Evolutionary conservation across 2,329 filamentous ascomycete genomes (phyloP).

Genomic region (Curvularia sp.): DNA sequence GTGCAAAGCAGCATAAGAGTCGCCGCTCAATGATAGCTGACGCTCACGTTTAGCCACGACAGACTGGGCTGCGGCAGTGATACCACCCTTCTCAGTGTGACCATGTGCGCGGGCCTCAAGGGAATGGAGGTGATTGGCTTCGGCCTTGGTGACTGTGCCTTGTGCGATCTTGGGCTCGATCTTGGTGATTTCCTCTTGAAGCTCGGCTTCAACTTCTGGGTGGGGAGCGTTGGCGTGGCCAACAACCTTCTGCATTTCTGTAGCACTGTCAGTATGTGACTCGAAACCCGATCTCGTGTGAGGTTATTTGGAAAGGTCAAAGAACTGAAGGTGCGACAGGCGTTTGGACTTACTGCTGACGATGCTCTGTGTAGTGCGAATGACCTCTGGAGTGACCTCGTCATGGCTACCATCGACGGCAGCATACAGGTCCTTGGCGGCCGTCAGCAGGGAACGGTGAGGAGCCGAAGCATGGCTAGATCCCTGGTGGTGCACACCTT

Average conservation of each 20-base stretch:
- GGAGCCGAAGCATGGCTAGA: slow-evolving; percentile 20
- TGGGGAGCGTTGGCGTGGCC: slow-evolving; percentile 35
- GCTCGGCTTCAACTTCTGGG: slow-evolving; percentile 40
- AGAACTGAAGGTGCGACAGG: neutral
- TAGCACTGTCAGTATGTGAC: slow-evolving; percentile 14
- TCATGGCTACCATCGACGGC: slow-evolving; percentile 34
- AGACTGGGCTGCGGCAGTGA: slow-evolving; percentile 51
- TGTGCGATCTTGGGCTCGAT: slow-evolving; percentile 43
- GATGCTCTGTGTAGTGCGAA: slow-evolving; percentile 35
- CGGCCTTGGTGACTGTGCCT: slow-evolving; percentile 48
- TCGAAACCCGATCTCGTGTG: neutral
- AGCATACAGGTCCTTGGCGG: slow-evolving; percentile 38
- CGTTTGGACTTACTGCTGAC: slow-evolving; percentile 38
- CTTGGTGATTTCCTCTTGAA: slow-evolving; percentile 41
- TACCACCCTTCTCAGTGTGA: slow-evolving; percentile 45
- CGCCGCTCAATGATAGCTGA: slow-evolving; percentile 25
- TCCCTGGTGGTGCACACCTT: slow-evolving; percentile 27
- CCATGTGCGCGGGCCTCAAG: slow-evolving; percentile 50
- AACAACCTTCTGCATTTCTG: slow-evolving; percentile 43
- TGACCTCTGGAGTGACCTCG: slow-evolving; percentile 36
- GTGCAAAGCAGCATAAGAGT: slow-evolving; percentile 8
- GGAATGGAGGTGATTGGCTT: slow-evolving; percentile 52
- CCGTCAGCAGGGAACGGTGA: slow-evolving; percentile 30
- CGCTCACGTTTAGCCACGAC: slow-evolving; percentile 44
- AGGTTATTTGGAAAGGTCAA: neutral